Base-by-base conservation (phyloP, 2,329 filamentous ascomycete species). In the Teratosphaeria zuluensis region DNA sequence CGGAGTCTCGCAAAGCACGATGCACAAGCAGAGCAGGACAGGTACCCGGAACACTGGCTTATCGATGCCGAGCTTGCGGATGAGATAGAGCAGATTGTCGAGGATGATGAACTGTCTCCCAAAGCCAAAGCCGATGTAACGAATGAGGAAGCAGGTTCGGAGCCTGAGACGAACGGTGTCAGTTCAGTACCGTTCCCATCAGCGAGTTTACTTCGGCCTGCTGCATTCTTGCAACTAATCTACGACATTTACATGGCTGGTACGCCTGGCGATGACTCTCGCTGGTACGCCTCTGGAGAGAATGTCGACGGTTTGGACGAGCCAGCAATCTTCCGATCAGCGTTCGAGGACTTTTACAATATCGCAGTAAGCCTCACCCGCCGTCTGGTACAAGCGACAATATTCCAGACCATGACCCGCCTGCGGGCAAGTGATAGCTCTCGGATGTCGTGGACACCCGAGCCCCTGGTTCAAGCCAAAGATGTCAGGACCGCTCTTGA, bases 161-260 rank as follows among this genome's bases (percentile, higher is more conserved):
- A 55, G 11, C 51, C 55, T 21, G 14, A 38, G 46, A 52, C 38
- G 14, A 14, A 33, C 30, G 14, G 31, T 30, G 8, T 16, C 6
- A 21, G 11, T 6, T 30, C 33, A 35, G 31, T 30, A 5, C 31
- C 58, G 2, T 31, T 81, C 16, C 77, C 78, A 1, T 81, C 83
- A 55, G 75, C 81, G 1, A 71, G 76, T 19, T 68, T 92, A 0
- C 83, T 94, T 53, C 75, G 81, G 52, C 68, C 85, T 2, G 72
- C 74, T 2, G 78, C 74, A 9, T 90, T 87, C 83, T 72, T 92
- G 3, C 72, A 74, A 4, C 76, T 94, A 3, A 86, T 88, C 0
- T 77, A 81, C 53, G 76, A 77, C 1, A 66, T 92, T 1, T 94
- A 92, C 69, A 92, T 95, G 89, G 92, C 92, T 68, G 59, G 69